A percentile compares a stretch with the other conserved stretches of the same genome.
phyloP scores from a whole-genome alignment of 768 basidiomycete genomes.

The Auricularia cornea region DNA sequence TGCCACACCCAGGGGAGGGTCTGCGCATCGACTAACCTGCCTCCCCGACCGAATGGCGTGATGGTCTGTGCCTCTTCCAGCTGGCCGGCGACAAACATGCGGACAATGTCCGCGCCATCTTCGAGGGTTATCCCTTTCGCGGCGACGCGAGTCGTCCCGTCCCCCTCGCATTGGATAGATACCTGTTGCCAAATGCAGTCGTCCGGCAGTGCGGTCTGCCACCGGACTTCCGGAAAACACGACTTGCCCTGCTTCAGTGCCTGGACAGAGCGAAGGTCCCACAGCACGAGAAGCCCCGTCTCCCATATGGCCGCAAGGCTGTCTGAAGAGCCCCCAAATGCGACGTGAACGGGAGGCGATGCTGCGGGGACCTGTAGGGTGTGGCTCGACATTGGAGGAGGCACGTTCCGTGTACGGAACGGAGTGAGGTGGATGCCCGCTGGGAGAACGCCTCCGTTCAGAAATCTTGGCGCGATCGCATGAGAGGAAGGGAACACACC shows the following conservation, averaged over 20 bases:
- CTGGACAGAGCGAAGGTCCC: slow-evolving; percentile 57
- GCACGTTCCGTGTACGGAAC: slow-evolving; percentile 88
- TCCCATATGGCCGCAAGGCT: slow-evolving; percentile 62
- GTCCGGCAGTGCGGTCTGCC: not conserved
- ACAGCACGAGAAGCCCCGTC: slow-evolving; percentile 58
- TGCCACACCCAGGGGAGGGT: slow-evolving; percentile 1
- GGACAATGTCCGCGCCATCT: not conserved
- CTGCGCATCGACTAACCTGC: not conserved
- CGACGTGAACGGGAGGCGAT: slow-evolving; percentile 50
- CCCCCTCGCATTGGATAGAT: not conserved
- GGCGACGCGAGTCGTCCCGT: not conserved
- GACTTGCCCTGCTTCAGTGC: slow-evolving; percentile 3
- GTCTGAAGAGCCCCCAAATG: slow-evolving; percentile 52
- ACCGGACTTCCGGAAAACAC: not conserved
- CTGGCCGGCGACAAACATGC: not conserved
- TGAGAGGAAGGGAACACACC: slow-evolving; percentile 36
- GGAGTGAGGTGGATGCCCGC: slow-evolving; percentile 78
- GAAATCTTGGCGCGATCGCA: slow-evolving; percentile 2
- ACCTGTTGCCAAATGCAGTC: not conserved
- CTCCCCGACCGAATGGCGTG: not conserved
- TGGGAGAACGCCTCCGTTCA: slow-evolving; percentile 20
- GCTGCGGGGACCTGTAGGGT: slow-evolving; percentile 25
- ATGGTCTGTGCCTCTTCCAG: not conserved
- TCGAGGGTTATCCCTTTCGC: not conserved
- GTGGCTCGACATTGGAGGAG: slow-evolving; percentile 93